Conservation (phyloP, 1,284 basidiomycete species). For the Ustanciosporium gigantosporum region DNA sequence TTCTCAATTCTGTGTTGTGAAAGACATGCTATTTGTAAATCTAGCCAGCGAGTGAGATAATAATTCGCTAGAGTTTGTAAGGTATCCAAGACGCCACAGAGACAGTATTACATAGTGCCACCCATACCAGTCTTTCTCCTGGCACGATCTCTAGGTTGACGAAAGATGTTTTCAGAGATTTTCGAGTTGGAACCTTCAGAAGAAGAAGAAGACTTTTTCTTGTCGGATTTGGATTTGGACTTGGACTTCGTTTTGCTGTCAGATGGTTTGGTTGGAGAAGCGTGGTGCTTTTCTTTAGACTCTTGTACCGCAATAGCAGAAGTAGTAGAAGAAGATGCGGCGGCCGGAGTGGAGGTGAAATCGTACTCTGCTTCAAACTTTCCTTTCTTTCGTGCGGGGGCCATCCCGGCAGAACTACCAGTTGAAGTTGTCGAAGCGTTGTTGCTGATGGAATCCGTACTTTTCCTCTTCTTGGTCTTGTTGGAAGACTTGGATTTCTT, state of each 20-base stretch:
- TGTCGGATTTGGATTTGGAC: no score
- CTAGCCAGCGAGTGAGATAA: no score
- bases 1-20: no score
- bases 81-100: no score
- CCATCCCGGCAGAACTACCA: no score
- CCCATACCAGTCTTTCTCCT: constrained; percentile 23
- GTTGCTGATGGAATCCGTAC: not conserved
- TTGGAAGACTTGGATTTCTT: constrained; percentile 23
- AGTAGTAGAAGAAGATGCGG: no score
- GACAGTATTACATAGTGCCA: constrained; percentile 11
- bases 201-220: not conserved
- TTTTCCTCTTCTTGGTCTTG: no score
- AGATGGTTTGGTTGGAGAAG: not conserved
- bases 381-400: constrained; percentile 3
- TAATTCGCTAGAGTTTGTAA: no score
- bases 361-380: constrained; percentile 29
- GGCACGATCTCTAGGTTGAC: constrained; percentile 28
- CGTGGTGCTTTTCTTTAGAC: not conserved
- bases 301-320: no score
- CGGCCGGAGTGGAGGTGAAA: constrained; percentile 3
- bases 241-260: no score
- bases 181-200: no score
- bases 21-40: no score
- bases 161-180: constrained; percentile 6
- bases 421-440: not conserved